Conservation (phyloP, 108 stramenopile genomes). For the Fragilariopsis cylindrus region DNA sequence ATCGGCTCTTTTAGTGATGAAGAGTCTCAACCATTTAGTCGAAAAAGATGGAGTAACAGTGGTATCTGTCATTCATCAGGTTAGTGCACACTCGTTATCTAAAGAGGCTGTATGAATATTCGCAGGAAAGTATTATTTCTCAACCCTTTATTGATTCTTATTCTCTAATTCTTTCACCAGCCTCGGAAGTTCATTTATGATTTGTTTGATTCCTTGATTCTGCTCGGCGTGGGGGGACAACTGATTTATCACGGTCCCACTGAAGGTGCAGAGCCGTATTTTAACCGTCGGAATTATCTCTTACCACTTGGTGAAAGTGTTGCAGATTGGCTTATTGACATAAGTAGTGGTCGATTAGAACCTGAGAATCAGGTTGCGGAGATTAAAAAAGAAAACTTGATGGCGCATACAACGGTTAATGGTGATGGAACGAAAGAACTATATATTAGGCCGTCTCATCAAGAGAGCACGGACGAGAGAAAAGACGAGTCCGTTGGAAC, state of each 20-base stretch:
- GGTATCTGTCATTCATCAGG: conserved; percentile 68
- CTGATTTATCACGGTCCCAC: conserved; percentile 53
- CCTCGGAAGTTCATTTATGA: conserved; percentile 76
- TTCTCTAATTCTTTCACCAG: conserved; percentile 14
- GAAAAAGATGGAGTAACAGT: conserved; percentile 57
- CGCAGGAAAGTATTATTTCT: no score
- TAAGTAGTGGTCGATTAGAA: conserved; percentile 33
- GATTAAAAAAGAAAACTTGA: background rate
- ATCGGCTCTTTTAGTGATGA: conserved; percentile 51
- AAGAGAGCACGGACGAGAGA: background rate
- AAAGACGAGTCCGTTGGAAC: background rate
- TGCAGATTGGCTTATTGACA: conserved; percentile 56
- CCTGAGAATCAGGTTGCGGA: conserved; percentile 4
- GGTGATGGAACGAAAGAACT: background rate
- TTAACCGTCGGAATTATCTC: conserved; percentile 28
- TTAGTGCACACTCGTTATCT: background rate
- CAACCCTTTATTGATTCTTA: background rate
- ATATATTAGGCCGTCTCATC: no score
- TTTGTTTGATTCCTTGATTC: conserved; percentile 74
- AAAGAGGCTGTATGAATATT: no score
- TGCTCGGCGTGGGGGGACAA: conserved; percentile 62
- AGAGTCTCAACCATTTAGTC: conserved; percentile 39
- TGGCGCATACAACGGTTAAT: background rate
- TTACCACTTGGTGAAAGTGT: conserved; percentile 39
- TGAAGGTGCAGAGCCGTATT: conserved; percentile 27